phyloP scores from a whole-genome alignment of 805 yeast species.

The Candida stauntonica region DNA sequence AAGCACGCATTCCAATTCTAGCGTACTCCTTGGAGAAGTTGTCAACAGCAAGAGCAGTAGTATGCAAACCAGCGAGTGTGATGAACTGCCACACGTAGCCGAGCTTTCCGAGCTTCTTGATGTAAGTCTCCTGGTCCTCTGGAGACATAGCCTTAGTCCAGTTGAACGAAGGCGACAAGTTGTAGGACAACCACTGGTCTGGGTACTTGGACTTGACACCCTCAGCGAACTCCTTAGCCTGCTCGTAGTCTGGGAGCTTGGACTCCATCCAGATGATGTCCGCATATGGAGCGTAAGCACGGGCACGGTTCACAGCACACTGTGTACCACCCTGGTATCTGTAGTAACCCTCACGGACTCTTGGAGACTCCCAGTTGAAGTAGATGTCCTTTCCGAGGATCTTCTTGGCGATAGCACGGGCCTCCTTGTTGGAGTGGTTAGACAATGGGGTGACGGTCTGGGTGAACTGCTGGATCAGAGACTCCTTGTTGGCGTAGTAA shows the following conservation, averaged over 20 bases:
- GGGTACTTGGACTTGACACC: conserved; percentile 83
- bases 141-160: conserved; percentile 93
- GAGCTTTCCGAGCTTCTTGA: conserved; percentile 75
- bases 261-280: conserved; percentile 99
- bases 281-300: conserved; percentile 91
- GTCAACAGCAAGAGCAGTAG: conserved; percentile 89
- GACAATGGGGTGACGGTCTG: conserved; percentile 70
- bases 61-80: conserved; percentile 94
- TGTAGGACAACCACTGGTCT: conserved; percentile 93
- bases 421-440: conserved; percentile 73
- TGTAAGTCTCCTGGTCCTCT: conserved; percentile 86
- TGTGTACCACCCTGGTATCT: conserved; percentile 94
- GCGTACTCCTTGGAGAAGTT: conserved; percentile 76
- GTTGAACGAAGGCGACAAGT: conserved; percentile 95
- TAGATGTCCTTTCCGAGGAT: conserved; percentile 76
- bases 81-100: conserved; percentile 98
- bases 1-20: conserved; percentile 89
- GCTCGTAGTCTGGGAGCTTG: conserved; percentile 86
- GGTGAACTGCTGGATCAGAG: conserved; percentile 60
- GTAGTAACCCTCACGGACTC: conserved; percentile 96
- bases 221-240: conserved; percentile 91
- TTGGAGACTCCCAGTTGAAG: conserved; percentile 93
- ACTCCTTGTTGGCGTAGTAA: conserved; percentile 53
- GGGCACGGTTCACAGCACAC: conserved; percentile 95
- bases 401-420: conserved; percentile 68